Evolutionary conservation across 2,329 filamentous ascomycete species (phyloP).

Genomic region (Curvularia spicifera): DNA sequence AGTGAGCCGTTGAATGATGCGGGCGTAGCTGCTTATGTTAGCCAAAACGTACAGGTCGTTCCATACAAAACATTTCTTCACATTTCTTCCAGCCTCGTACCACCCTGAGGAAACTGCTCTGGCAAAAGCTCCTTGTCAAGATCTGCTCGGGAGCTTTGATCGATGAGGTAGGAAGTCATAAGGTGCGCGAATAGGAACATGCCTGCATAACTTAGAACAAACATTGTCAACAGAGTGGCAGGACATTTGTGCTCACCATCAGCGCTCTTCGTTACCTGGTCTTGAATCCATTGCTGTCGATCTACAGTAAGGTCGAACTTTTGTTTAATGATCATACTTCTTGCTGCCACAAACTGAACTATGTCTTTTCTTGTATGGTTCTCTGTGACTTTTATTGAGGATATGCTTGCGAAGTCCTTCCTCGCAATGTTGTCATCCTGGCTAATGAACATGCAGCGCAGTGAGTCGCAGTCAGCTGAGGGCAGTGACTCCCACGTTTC

Average conservation of each 20-base stretch:
- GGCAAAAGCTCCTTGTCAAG: conserved; percentile 23
- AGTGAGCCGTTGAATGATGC: conserved; percentile 28
- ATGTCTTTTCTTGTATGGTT: conserved; percentile 10
- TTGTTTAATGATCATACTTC: conserved; percentile 16
- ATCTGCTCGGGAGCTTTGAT: conserved; percentile 18
- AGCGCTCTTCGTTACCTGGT: conserved; percentile 29
- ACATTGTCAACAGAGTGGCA: background rate
- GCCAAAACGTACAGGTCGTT: background rate
- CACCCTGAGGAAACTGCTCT: conserved; percentile 24
- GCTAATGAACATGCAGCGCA: conserved; percentile 26
- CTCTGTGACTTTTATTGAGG: conserved; percentile 5
- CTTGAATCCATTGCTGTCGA: conserved; percentile 27
- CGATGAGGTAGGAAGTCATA: conserved; percentile 27
- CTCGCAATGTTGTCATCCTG: conserved; percentile 26
- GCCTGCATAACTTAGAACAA: conserved; percentile 1
- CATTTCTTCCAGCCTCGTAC: conserved; percentile 27
- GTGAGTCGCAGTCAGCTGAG: conserved; percentile 28
- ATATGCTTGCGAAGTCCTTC: conserved; percentile 10
- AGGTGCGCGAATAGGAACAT: conserved; percentile 29
- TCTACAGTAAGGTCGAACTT: conserved; percentile 25
- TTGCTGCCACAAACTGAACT: conserved; percentile 1
- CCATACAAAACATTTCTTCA: conserved; percentile 14
- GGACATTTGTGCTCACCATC: conserved; percentile 22
- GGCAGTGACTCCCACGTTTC: conserved; percentile 9
- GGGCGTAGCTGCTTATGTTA: conserved; percentile 26